phyloP scores from a whole-genome alignment of 2,329 filamentous ascomycete species.

The Aspergillus cejpii region DNA sequence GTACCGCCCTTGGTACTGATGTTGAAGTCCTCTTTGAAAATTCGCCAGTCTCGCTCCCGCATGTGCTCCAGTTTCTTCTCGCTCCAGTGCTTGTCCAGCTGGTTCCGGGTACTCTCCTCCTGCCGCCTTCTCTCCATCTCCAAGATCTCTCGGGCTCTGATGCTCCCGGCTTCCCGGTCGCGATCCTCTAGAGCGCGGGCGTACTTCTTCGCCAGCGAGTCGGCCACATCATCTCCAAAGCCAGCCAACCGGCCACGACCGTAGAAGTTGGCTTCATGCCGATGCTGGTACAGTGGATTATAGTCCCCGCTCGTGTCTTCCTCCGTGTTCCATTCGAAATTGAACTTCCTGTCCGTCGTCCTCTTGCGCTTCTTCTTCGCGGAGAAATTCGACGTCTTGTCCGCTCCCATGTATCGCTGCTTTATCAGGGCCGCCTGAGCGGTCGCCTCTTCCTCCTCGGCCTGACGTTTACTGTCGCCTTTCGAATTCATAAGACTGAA shows the following conservation, averaged over 20 bases:
- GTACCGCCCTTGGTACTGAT: slow-evolving; percentile 88
- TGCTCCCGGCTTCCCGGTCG: slow-evolving; percentile 67
- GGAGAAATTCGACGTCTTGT: slow-evolving; percentile 83
- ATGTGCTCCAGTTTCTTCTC: slow-evolving; percentile 89
- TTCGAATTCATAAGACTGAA: slow-evolving; percentile 32
- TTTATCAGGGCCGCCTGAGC: slow-evolving; percentile 68
- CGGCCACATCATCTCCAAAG: slow-evolving; percentile 54
- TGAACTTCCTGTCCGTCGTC: slow-evolving; percentile 95
- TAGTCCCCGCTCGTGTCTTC: slow-evolving; percentile 85
- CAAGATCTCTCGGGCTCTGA: slow-evolving; percentile 70
- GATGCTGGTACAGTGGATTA: slow-evolving; percentile 70
- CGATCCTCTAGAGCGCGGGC: slow-evolving; percentile 65
- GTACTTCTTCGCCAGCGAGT: slow-evolving; percentile 49
- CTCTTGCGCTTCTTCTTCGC: slow-evolving; percentile 92
- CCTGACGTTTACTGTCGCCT: slow-evolving; percentile 37
- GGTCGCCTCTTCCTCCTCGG: slow-evolving; percentile 52
- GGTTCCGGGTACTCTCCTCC: slow-evolving; percentile 64
- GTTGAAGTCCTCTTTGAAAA: slow-evolving; percentile 99
- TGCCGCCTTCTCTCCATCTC: slow-evolving; percentile 75
- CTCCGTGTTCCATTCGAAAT: slow-evolving; percentile 94
- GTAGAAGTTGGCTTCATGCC: slow-evolving; percentile 62
- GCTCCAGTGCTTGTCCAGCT: slow-evolving; percentile 88
- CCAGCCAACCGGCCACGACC: slow-evolving; percentile 62
- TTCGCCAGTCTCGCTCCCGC: slow-evolving; percentile 97
- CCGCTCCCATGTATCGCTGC: slow-evolving; percentile 83